A percentile compares a stretch with the other conserved stretches of the same genome.
Conservation (phyloP, 306 rosid species). For the Fagus crenata region DNA sequence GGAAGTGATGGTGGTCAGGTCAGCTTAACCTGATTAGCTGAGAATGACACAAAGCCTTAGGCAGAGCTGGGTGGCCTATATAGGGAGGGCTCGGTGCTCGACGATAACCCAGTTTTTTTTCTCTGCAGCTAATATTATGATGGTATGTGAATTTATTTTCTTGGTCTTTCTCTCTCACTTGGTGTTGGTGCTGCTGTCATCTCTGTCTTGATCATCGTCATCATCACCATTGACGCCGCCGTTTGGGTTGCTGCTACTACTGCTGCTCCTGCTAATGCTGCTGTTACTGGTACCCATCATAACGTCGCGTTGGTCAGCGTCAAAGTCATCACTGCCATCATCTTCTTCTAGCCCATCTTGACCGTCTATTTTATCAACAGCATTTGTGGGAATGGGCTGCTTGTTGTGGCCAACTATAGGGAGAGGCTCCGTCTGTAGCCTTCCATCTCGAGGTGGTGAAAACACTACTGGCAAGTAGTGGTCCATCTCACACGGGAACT, state of each 20-base stretch:
- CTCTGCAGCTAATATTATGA: background rate
- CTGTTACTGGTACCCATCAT: too few species aligned
- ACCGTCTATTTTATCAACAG: slow-evolving; percentile 33
- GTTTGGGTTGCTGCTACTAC: slow-evolving; percentile 31
- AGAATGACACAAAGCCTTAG: slow-evolving; percentile 6
- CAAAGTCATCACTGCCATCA: background rate
- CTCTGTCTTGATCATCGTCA: slow-evolving; percentile 16
- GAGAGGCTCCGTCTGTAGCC: slow-evolving; percentile 63
- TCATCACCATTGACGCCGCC: slow-evolving; percentile 36
- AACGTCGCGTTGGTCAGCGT: slow-evolving; percentile 3
- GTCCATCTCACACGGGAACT: slow-evolving; percentile 89
- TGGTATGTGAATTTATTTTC: background rate
- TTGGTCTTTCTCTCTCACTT: too few species aligned
- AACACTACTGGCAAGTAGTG: slow-evolving; percentile 78
- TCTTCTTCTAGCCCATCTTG: slow-evolving; percentile 15
- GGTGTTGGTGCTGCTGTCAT: background rate
- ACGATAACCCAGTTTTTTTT: slow-evolving; percentile 6
- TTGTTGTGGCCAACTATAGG: slow-evolving; percentile 54
- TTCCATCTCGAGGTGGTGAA: slow-evolving; percentile 83
- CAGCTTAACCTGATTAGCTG: background rate
- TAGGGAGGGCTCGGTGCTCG: slow-evolving; percentile 37
- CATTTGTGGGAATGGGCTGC: slow-evolving; percentile 5
- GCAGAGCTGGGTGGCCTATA: background rate
- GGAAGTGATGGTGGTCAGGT: background rate
- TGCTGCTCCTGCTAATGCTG: background rate